Evolutionary conservation across 805 yeast species (phyloP).

Genomic region (Myxozyma kluyveri): DNA sequence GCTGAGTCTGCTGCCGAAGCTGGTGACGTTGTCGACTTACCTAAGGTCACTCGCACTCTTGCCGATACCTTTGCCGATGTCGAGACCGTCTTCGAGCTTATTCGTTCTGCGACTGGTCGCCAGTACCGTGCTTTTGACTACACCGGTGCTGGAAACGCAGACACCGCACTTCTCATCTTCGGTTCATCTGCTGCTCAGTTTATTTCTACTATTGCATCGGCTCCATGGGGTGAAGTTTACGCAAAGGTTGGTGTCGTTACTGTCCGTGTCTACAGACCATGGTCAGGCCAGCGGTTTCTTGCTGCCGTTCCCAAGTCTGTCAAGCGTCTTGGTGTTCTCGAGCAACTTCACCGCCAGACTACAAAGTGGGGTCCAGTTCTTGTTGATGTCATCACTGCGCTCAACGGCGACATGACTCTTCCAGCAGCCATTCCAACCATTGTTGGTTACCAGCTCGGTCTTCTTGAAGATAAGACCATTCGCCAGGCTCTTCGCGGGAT

Average conservation of each 20-base stretch:
- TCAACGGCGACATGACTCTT: slow-evolving; percentile 41
- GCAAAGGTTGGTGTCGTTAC: slow-evolving; percentile 50
- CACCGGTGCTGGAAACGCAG: slow-evolving; percentile 44
- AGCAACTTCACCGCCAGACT: slow-evolving; percentile 53
- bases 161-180: slow-evolving; percentile 57
- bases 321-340: slow-evolving; percentile 58
- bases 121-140: slow-evolving; percentile 46
- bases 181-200: slow-evolving; percentile 56
- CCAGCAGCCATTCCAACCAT: slow-evolving; percentile 40
- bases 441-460: slow-evolving; percentile 55
- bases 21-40: slow-evolving; percentile 2
- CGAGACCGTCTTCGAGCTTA: slow-evolving; percentile 33
- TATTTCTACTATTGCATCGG: slow-evolving; percentile 40
- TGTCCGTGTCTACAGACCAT: slow-evolving; percentile 71
- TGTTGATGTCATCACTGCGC: slow-evolving; percentile 63
- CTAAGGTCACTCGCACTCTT: slow-evolving; percentile 1
- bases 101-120: slow-evolving; percentile 39
- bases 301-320: slow-evolving; percentile 53
- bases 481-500: slow-evolving; percentile 48
- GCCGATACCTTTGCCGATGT: slow-evolving; percentile 15
- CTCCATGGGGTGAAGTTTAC: slow-evolving; percentile 35
- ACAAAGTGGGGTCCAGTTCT: slow-evolving; percentile 65
- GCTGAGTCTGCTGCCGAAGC: slow-evolving; percentile 18
- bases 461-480: slow-evolving; percentile 44
- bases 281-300: slow-evolving; percentile 53